A percentile compares a stretch with the other conserved stretches of the same genome.
These are phyloP conservation scores for Eremothecium cymbalariae DNA, from an alignment of 1,139 yeast genomes.

Conservation along the genomic window DNA sequence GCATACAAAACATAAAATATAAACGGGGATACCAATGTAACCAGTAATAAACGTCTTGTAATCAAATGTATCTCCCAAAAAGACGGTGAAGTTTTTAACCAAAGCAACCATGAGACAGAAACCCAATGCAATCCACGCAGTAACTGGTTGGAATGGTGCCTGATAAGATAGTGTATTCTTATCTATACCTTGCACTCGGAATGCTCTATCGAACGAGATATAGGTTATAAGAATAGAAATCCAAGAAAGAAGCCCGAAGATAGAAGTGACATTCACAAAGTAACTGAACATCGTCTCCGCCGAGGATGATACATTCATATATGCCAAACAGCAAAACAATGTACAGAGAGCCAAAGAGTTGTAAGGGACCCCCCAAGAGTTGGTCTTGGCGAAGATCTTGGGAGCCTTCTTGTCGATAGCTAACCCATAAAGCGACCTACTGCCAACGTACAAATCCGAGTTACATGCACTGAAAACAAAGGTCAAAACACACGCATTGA, in stretches of 20 bases:
- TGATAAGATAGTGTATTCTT: conserved; percentile 43
- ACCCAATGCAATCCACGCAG: conserved; percentile 48
- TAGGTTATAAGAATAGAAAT: conserved; percentile 54
- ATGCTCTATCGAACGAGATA: conserved; percentile 54
- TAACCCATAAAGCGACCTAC: conserved; percentile 59
- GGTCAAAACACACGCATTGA: conserved; percentile 60
- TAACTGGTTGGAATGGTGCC: conserved; percentile 63
- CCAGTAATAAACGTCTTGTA: conserved; percentile 66
- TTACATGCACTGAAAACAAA: conserved; percentile 69
- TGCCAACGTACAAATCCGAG: conserved; percentile 63
- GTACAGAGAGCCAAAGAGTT: conserved; percentile 40
- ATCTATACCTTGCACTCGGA: conserved; percentile 55
- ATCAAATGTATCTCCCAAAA: conserved; percentile 45
- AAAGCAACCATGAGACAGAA: conserved; percentile 52
- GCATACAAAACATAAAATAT: conserved; percentile 45
- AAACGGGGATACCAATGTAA: conserved; percentile 68
- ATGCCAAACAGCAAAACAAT: conserved; percentile 49
- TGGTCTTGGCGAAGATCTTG: conserved; percentile 47
- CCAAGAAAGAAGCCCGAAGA: conserved; percentile 68
- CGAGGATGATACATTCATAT: conserved; percentile 49
- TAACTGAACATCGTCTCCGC: conserved; percentile 54
- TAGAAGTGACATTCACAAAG: conserved; percentile 63
- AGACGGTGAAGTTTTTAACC: conserved; percentile 67
- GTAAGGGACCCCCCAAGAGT: conserved; percentile 59
- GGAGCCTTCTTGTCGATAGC: conserved; percentile 62